Conservation (phyloP, 345 rosid genomes). For the Viola odorata region DNA sequence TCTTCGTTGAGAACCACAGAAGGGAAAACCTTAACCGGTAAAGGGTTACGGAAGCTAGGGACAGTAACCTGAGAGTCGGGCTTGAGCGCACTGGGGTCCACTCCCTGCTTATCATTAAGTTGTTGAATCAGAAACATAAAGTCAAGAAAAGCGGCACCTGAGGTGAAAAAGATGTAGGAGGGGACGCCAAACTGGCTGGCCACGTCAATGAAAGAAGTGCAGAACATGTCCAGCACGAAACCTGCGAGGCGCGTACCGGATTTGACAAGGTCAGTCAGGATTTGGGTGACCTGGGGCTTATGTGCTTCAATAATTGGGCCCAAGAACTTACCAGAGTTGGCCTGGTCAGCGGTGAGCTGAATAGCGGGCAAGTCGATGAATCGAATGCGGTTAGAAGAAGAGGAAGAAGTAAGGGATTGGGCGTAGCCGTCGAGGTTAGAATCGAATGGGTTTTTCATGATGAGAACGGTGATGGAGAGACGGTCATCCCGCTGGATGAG, state of each 20-base stretch:
- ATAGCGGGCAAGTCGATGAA: slow-evolving; percentile 30
- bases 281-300: slow-evolving; percentile 15
- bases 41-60: slow-evolving; percentile 6
- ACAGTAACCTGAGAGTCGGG: slow-evolving; percentile 3
- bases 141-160: slow-evolving; percentile 12
- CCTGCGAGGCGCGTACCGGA: slow-evolving; percentile 6
- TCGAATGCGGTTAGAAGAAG: slow-evolving; percentile 20
- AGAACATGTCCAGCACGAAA: slow-evolving; percentile 17
- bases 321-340: not conserved
- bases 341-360: not conserved
- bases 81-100: slow-evolving; percentile 6
- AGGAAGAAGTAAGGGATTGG: slow-evolving; percentile 14
- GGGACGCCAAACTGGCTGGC: slow-evolving; percentile 19
- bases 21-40: slow-evolving; percentile 9
- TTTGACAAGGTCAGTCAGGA: slow-evolving; percentile 8
- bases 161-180: slow-evolving; percentile 14
- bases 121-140: not conserved
- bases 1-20: not conserved
- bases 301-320: slow-evolving; percentile 8
- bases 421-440: not conserved
- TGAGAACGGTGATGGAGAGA: slow-evolving; percentile 43
- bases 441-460: slow-evolving; percentile 18
- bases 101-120: slow-evolving; percentile 1
- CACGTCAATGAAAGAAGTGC: slow-evolving; percentile 10
- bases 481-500: slow-evolving; percentile 34